Evolutionary conservation across 805 yeast genomes (phyloP).

Genomic region (Cephaloascus albidus): DNA sequence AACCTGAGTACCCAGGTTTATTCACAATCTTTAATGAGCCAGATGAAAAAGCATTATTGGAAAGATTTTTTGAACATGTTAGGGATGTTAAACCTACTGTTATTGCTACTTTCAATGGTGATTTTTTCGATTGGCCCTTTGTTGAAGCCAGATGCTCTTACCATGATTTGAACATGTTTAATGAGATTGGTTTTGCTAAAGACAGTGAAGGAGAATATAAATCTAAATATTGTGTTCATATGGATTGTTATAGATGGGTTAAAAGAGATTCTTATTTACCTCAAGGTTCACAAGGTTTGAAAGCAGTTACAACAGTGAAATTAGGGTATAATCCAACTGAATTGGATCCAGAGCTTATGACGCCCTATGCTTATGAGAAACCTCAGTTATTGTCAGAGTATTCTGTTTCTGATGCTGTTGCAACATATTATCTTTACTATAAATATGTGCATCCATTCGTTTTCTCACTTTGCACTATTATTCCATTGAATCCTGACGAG

Average conservation of each 20-base stretch:
- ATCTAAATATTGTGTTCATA: constrained; percentile 85
- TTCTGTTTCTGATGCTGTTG: constrained; percentile 99
- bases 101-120: constrained; percentile 98
- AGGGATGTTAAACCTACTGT: constrained; percentile 87
- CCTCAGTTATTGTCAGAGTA: constrained; percentile 93
- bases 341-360: constrained; percentile 95
- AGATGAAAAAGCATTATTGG: constrained; percentile 67
- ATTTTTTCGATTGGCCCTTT: constrained; percentile 98
- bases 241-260: constrained; percentile 98
- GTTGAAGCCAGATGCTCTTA: constrained; percentile 80
- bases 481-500: constrained; percentile 96
- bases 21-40: constrained; percentile 87
- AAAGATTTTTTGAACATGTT: constrained; percentile 82
- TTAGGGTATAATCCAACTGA: constrained; percentile 95
- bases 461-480: constrained; percentile 88
- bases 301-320: constrained; percentile 94
- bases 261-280: constrained; percentile 96
- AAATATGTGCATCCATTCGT: constrained; percentile 97
- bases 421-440: constrained; percentile 91
- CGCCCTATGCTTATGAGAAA: constrained; percentile 90
- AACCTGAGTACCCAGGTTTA: constrained; percentile 87
- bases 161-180: constrained; percentile 81
- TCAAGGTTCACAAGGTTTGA: constrained; percentile 97
- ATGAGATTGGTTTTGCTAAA: constrained; percentile 88
- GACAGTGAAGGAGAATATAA: constrained; percentile 90